Evolutionary conservation across 352 stramenopile species (phyloP), one percentile per base, ranked within the genome.

Genomic region (Pythium angustatum): DNA sequence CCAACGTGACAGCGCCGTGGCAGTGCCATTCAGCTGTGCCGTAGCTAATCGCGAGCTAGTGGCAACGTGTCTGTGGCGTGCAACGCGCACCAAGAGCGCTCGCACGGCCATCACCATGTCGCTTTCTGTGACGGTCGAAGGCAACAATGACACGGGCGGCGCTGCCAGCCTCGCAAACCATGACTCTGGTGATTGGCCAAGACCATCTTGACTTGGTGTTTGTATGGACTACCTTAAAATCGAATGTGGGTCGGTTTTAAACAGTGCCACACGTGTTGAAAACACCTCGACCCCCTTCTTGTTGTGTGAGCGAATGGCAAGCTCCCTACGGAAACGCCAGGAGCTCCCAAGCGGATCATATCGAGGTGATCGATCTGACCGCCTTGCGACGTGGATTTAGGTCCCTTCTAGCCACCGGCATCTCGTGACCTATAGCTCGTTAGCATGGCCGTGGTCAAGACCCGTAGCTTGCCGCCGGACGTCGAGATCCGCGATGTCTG

Each of bases 401-500:
- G n/a, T n/a, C n/a, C n/a, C n/a, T n/a, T n/a, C n/a, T n/a, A n/a
- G n/a, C n/a, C n/a, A n/a, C n/a, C n/a, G n/a, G n/a, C n/a, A n/a
- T n/a, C n/a, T n/a, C n/a, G n/a, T n/a, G n/a, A n/a, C n/a, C n/a
- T n/a, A 24, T 36, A 68, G 24, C 24, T 30, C 36, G 22, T 47
- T 24, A 28, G 22, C 19, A 72, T 74, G 67, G 67, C 62, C 22
- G 61, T 67, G 50, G 60, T 70, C 22, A 56, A 69, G 62, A 64
- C 70, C 19, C 77, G 77, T 56, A 78, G 70, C 33, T 74, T 96
- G 66, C 83, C 83, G 45, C 68, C 86, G 38, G 74, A 88, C 30
- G 78, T 98, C 43, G 95, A 98, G 79, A 98, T 98, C 69, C 81
- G 93, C 50, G 90, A 98, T 62, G 94, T 98, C 14, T 98, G 95